Evolutionary conservation across 2,329 filamentous ascomycete genomes (phyloP), one percentile per base, ranked within the genome.

Genomic region (Parafenestella ontariensis): DNA sequence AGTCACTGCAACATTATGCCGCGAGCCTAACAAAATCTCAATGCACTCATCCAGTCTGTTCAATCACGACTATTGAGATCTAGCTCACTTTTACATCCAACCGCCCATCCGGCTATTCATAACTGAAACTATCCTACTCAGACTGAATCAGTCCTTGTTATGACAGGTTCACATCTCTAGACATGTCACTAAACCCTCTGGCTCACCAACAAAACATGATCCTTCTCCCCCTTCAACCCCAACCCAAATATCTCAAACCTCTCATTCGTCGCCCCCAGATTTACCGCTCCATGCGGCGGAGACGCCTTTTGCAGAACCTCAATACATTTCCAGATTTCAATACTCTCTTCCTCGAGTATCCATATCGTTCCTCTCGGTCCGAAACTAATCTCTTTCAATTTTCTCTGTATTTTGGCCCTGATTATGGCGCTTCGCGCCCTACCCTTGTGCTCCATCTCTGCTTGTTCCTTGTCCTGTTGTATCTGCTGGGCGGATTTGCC

Each of bases 191-290:
- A 49, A 4, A 42, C 40, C 17, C 20, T 20, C 31, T 44, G 33
- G 24, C 53, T 54, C 2, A 60, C 40, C 46, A 62, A 20, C 52
- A 60, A 46, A 29, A 56, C n/a, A 54, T 60, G 48, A n/a, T 31
- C 48, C 23, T 48, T 37, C 11, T 45, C 46, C 31, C 31, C 28
- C 26, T 62, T 55, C 29, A 57, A 29, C 3, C 50, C 45, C 18
- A 34, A 21, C 23, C 48, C 48, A 29, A 20, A 55, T 15, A 55
- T 31, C 37, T 37, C 47, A 49, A 49, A 33, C 8, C 13, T 49
- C 23, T 37, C n/a, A 29, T 15, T 20, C 15, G 18, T 18, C 11
- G n/a, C 37, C 23, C 44, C 43, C 40, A 52, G 26, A n/a, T 33
- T 47, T 15, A 47, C 53, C 21, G 24, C 24, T 17, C 46, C 33